Evolutionary conservation across 2,329 filamentous ascomycete species (phyloP).

Genomic region (Shiraia bambusicola): DNA sequence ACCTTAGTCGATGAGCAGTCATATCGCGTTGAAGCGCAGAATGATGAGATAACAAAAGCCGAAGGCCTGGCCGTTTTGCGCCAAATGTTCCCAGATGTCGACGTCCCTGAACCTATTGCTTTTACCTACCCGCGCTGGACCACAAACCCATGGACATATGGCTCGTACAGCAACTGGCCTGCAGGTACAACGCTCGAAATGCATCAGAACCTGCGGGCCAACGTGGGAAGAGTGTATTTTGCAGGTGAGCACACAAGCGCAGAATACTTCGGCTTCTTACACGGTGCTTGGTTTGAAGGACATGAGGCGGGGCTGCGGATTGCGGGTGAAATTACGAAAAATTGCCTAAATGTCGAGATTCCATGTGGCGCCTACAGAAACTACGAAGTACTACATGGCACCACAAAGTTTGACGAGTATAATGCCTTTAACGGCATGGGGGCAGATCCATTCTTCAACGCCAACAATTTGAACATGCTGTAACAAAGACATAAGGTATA

Average conservation of each 20-base stretch:
- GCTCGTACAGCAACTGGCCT: constrained; percentile 70
- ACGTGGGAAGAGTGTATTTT: constrained; percentile 62
- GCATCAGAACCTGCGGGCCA: constrained; percentile 69
- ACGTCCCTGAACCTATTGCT: constrained; percentile 60
- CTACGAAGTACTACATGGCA: constrained; percentile 37
- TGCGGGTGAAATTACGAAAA: constrained; percentile 28
- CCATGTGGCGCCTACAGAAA: constrained; percentile 30
- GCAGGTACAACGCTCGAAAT: constrained; percentile 62
- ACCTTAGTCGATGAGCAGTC: constrained; percentile 61
- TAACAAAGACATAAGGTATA: too few species aligned
- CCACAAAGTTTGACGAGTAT: constrained; percentile 30
- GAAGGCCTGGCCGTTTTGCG: constrained; percentile 61
- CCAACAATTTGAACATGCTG: constrained; percentile 2
- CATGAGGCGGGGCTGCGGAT: constrained; percentile 36
- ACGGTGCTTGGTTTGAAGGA: constrained; percentile 47
- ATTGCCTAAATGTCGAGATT: constrained; percentile 25
- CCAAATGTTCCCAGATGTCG: constrained; percentile 60
- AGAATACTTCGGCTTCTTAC: constrained; percentile 66
- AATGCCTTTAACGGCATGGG: constrained; percentile 36
- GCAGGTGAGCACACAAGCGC: constrained; percentile 65
- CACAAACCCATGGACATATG: constrained; percentile 53
- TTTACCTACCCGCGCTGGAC: constrained; percentile 66
- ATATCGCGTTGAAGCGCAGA: constrained; percentile 61
- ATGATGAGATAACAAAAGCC: constrained; percentile 57
- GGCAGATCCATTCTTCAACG: constrained; percentile 28